Evolutionary conservation across 1,139 yeast species (phyloP).

Genomic region (Protomyces lactucae-debilis): DNA sequence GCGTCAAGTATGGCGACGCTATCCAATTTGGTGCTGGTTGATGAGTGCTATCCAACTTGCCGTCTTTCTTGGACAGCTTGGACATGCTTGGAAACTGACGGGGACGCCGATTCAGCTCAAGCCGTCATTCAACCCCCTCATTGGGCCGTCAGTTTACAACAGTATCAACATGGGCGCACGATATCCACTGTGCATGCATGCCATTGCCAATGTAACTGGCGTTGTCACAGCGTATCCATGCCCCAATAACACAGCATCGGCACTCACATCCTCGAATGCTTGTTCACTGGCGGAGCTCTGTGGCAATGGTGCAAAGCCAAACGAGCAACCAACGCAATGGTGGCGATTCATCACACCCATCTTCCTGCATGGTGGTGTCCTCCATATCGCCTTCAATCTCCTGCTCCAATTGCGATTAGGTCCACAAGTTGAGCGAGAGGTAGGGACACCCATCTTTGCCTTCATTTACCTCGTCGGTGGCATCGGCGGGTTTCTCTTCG

Average conservation of each 20-base stretch:
- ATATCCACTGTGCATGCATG: conserved; percentile 67
- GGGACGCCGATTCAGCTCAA: conserved; percentile 66
- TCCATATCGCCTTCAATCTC: conserved; percentile 64
- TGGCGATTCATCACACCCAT: conserved; percentile 66
- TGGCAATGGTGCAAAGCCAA: conserved; percentile 51
- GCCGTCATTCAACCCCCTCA: conserved; percentile 74
- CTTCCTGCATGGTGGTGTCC: conserved; percentile 70
- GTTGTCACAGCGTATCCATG: conserved; percentile 55
- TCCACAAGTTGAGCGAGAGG: conserved; percentile 53
- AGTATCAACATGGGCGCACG: conserved; percentile 47
- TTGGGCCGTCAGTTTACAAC: conserved; percentile 66
- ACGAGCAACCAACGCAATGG: conserved; percentile 55
- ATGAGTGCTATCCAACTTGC: conserved; percentile 48
- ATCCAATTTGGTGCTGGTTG: conserved; percentile 27
- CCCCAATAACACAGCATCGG: conserved; percentile 57
- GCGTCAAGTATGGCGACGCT: background rate
- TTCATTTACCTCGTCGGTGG: conserved; percentile 61
- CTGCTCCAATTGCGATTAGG: conserved; percentile 61
- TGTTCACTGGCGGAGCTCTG: conserved; percentile 59
- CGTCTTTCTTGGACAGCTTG: conserved; percentile 66
- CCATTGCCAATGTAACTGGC: conserved; percentile 50
- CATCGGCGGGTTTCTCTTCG: conserved; percentile 62
- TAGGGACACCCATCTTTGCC: conserved; percentile 55
- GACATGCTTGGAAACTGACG: conserved; percentile 54
- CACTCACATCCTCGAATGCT: conserved; percentile 46